phyloP scores from a whole-genome alignment of 2,329 filamentous ascomycete species.

The Trichoderma afroharzianum region DNA sequence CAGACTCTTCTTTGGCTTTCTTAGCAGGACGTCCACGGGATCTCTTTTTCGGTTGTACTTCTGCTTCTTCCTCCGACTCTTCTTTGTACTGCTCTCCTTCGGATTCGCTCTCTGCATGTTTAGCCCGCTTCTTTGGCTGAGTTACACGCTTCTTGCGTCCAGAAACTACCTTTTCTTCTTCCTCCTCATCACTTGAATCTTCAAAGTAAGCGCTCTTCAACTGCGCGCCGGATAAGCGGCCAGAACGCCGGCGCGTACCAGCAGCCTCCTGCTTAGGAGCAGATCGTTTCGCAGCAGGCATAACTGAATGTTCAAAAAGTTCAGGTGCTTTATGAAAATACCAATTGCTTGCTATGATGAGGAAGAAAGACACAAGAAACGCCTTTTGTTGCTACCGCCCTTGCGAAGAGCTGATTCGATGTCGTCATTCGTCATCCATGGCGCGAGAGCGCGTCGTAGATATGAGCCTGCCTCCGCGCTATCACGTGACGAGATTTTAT shows the following conservation, averaged over 20 bases:
- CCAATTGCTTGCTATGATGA: not conserved
- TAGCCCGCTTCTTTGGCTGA: constrained; percentile 24
- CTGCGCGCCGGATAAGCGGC: constrained; percentile 42
- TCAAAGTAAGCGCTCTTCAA: constrained; percentile 54
- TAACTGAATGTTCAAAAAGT: constrained; percentile 19
- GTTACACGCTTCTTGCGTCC: constrained; percentile 24
- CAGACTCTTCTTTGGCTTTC: constrained; percentile 21
- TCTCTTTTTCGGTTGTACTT: constrained; percentile 29
- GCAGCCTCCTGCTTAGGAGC: constrained; percentile 27
- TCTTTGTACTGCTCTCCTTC: constrained; percentile 25
- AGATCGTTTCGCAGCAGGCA: constrained; percentile 41
- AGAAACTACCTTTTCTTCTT: not conserved
- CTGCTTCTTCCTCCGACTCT: constrained; percentile 20
- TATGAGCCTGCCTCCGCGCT: constrained; percentile 20
- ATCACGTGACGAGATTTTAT: constrained; percentile 24
- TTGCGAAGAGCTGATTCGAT: not conserved
- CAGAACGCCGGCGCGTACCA: constrained; percentile 44
- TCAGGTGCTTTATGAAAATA: not conserved
- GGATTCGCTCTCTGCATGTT: constrained; percentile 20
- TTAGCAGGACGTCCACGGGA: constrained; percentile 19
- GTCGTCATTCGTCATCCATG: constrained; percentile 30
- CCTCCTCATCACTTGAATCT: constrained; percentile 28
- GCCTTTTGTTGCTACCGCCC: not conserved
- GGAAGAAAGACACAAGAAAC: not conserved
- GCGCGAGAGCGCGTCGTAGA: constrained; percentile 26